A percentile compares a stretch with the other conserved stretches of the same genome.
Evolutionary conservation across 1,284 basidiomycete genomes (phyloP).

Genomic region (Lentinus polychrous): DNA sequence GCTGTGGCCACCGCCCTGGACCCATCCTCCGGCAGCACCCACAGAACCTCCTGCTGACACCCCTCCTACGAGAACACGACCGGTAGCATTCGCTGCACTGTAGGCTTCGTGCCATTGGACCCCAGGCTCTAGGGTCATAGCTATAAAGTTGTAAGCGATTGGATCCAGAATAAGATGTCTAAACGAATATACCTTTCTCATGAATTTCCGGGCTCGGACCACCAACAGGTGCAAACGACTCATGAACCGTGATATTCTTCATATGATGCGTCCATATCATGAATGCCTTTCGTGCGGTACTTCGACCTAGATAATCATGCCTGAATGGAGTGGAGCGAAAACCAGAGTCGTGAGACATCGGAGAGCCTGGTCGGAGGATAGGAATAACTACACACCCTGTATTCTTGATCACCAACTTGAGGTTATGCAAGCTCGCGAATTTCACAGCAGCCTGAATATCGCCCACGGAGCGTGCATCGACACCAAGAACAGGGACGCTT

Average conservation of each 20-base stretch:
- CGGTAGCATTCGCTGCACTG: conserved; percentile 23
- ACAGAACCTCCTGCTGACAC: conserved; percentile 28
- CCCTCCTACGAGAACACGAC: conserved; percentile 21
- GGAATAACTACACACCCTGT: conserved; percentile 29
- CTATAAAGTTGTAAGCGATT: conserved; percentile 15
- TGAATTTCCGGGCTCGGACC: conserved; percentile 12
- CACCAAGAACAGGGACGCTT: conserved; percentile 34
- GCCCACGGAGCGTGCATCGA: conserved; percentile 30
- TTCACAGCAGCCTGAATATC: conserved; percentile 35
- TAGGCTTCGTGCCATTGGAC: conserved; percentile 40
- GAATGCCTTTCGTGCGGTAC: conserved; percentile 17
- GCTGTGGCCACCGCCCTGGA: conserved; percentile 39
- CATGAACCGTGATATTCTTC: conserved; percentile 18
- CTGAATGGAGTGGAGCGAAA: conserved; percentile 7
- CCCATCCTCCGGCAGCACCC: conserved; percentile 30
- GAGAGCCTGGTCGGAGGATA: no score
- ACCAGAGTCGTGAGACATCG: no score
- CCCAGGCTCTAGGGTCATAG: conserved; percentile 36
- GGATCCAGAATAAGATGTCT: no score
- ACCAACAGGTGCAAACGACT: conserved; percentile 16
- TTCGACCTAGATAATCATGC: conserved; percentile 20
- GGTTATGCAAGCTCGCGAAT: conserved; percentile 32
- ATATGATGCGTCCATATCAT: conserved; percentile 20
- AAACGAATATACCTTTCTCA: conserved; percentile 12
- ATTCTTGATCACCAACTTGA: conserved; percentile 40